Conservation (phyloP, 2,329 filamentous ascomycete species). For the Ophiognomonia clavigignenti-juglandacearum region DNA sequence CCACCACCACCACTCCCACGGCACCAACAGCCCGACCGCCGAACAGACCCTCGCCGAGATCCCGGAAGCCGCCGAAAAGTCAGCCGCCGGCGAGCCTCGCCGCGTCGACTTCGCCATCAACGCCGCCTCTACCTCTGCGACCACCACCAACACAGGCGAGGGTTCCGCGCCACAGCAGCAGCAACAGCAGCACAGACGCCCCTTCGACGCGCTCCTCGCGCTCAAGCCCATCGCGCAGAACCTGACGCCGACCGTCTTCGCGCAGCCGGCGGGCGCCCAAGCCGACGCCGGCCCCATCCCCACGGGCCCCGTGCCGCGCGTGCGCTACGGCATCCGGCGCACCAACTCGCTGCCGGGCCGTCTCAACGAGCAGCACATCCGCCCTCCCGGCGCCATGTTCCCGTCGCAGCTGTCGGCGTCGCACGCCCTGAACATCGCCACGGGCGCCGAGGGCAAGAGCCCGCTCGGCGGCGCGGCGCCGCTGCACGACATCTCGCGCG, state of each 20-base stretch:
- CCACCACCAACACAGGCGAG: slow-evolving; percentile 2
- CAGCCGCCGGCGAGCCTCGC: slow-evolving; percentile 37
- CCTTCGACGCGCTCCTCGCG: slow-evolving; percentile 54
- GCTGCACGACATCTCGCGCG: slow-evolving; percentile 37
- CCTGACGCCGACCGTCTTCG: slow-evolving; percentile 68
- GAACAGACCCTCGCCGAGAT: slow-evolving; percentile 23
- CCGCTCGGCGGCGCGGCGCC: too few relatives aligned
- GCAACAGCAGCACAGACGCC: too few relatives aligned
- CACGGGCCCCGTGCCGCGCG: slow-evolving; percentile 47
- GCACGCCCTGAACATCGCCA: slow-evolving; percentile 27
- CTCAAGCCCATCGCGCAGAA: slow-evolving; percentile 61
- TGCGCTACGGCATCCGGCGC: slow-evolving; percentile 62
- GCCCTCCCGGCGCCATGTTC: slow-evolving; percentile 46
- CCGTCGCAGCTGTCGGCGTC: slow-evolving; percentile 42
- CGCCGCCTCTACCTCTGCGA: slow-evolving; percentile 1
- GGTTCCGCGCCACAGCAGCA: slow-evolving; percentile 18
- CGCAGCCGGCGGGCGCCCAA: slow-evolving; percentile 35
- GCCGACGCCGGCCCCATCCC: slow-evolving; percentile 23
- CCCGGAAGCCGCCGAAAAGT: slow-evolving; percentile 25
- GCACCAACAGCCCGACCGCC: slow-evolving; percentile 20
- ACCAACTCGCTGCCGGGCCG: slow-evolving; percentile 71
- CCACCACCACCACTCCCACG: slow-evolving; percentile 14
- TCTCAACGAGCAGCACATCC: slow-evolving; percentile 44
- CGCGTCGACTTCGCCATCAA: slow-evolving; percentile 54
- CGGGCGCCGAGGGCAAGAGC: too few relatives aligned